These are phyloP conservation scores for Solanum verrucosum DNA, from an alignment of 257 asterid species.

Conservation along the genomic window DNA sequence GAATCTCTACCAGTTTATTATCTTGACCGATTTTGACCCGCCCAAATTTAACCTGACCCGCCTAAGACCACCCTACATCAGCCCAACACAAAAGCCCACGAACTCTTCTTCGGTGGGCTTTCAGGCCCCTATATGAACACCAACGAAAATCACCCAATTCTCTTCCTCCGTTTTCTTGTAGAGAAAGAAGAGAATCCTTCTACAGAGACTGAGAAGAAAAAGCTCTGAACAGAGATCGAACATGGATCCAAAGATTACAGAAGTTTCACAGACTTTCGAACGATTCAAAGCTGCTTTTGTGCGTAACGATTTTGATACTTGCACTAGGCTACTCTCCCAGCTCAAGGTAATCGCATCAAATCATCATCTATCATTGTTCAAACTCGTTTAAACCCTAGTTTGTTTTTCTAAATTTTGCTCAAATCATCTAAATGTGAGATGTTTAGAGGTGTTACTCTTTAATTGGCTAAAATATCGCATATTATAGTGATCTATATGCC, in stretches of 20 bases:
- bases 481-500: constrained; percentile 8
- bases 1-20: no score
- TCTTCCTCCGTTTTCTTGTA: background rate
- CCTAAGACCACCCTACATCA: background rate
- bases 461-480: background rate
- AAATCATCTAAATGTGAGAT: background rate
- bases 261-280: constrained; percentile 54
- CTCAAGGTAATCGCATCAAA: constrained; percentile 50
- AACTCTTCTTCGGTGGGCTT: background rate
- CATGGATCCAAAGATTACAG: constrained; percentile 70
- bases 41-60: no score
- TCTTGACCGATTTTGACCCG: background rate
- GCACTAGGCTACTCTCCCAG: constrained; percentile 50
- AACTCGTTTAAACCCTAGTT: background rate
- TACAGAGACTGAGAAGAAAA: background rate
- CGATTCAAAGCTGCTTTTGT: constrained; percentile 69
- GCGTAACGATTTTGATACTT: constrained; percentile 62
- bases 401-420: background rate
- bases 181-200: background rate
- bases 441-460: background rate
- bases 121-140: background rate
- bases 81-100: background rate
- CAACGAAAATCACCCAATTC: background rate
- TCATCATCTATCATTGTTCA: background rate
- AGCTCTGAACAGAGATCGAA: background rate